Conservation (phyloP, 768 basidiomycete species). For the Panaeolus papilionaceus region DNA sequence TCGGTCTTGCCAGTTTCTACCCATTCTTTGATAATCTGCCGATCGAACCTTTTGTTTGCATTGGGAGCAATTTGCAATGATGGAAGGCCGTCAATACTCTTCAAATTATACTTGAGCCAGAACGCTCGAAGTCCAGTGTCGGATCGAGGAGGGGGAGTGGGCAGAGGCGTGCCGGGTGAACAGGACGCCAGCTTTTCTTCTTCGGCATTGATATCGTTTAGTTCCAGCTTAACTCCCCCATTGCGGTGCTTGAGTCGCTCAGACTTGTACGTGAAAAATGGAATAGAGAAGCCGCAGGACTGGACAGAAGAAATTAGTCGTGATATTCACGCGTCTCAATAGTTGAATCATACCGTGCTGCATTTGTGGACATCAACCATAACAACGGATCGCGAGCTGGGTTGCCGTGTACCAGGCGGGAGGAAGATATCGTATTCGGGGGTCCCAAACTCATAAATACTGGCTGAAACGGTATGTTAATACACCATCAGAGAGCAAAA, state of each 20-base stretch:
- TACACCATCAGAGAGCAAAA: neutral
- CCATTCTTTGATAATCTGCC: neutral
- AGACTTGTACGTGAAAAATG: conserved; percentile 53
- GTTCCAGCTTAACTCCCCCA: conserved; percentile 38
- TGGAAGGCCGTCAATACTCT: conserved; percentile 59
- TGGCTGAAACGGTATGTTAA: conserved; percentile 37
- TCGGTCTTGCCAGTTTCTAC: neutral
- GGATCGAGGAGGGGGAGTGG: conserved; percentile 22
- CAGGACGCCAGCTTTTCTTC: conserved; percentile 8
- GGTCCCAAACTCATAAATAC: conserved; percentile 61
- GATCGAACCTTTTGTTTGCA: neutral
- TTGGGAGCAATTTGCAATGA: neutral
- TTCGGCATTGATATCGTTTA: conserved; percentile 36
- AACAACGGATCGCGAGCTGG: conserved; percentile 60
- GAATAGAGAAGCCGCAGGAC: conserved; percentile 66
- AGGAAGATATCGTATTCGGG: conserved; percentile 55
- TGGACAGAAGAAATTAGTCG: conserved; percentile 25
- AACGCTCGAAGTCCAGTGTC: conserved; percentile 53
- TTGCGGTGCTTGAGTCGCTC: conserved; percentile 50
- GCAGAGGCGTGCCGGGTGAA: neutral
- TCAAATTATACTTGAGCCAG: conserved; percentile 51
- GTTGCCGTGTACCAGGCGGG: conserved; percentile 46
- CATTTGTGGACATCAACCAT: conserved; percentile 61
- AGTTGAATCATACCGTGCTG: conserved; percentile 34
- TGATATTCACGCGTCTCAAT: neutral